phyloP scores from a whole-genome alignment of 78 protist species.

The Dictyostelium firmibasis region DNA sequence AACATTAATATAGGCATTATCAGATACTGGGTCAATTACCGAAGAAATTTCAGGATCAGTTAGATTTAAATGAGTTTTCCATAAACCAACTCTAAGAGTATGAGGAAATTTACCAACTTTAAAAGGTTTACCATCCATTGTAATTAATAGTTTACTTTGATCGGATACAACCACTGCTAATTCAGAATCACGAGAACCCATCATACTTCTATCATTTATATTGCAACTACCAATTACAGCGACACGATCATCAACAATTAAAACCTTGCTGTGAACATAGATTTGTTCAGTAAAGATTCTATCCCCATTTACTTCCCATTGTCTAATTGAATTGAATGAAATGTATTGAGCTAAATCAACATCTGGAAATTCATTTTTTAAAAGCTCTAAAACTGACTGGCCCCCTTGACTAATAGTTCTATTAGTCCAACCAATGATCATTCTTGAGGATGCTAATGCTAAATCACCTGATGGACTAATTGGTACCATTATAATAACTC shows the following conservation, averaged over 20 bases:
- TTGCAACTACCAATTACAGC: conserved; percentile 85
- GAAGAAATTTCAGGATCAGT: background rate
- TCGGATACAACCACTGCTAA: conserved; percentile 14
- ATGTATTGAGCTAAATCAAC: conserved; percentile 2
- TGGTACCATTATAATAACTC: conserved; percentile 52
- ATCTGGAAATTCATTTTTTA: conserved; percentile 19
- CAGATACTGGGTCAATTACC: conserved; percentile 55
- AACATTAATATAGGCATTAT: conserved; percentile 1
- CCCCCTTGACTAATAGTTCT: conserved; percentile 57
- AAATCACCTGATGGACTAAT: conserved; percentile 62
- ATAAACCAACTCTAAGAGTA: conserved; percentile 35
- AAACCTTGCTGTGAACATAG: conserved; percentile 86
- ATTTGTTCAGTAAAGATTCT: conserved; percentile 71
- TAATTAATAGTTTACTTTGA: background rate
- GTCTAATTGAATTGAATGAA: conserved; percentile 14
- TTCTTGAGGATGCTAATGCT: background rate
- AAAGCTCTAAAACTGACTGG: conserved; percentile 35
- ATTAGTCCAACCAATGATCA: conserved; percentile 61
- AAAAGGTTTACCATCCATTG: conserved; percentile 60
- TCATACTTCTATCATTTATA: conserved; percentile 88
- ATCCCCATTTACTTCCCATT: background rate
- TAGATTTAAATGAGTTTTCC: conserved; percentile 57
- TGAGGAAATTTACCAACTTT: conserved; percentile 22
- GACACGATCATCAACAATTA: conserved; percentile 85
- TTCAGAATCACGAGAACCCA: conserved; percentile 81